These are phyloP conservation scores for Pleodorina starrii DNA, from an alignment of 139 green algal species.

Conservation along the genomic window DNA sequence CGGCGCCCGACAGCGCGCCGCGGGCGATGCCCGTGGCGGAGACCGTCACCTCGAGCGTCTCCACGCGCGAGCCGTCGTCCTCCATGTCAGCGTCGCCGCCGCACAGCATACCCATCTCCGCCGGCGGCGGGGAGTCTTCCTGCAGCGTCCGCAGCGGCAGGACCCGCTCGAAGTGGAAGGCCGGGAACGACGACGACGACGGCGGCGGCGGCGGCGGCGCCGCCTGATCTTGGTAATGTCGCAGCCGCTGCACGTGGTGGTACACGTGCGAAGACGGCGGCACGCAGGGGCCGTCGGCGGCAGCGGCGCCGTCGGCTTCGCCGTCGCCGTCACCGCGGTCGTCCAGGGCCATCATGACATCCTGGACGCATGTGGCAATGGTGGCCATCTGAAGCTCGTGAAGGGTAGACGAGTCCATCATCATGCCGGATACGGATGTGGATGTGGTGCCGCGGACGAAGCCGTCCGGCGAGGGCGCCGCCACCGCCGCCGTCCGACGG, in stretches of 20 bases:
- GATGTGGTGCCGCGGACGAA: too few relatives aligned
- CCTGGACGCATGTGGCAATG: neutral
- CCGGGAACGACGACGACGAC: too few relatives aligned
- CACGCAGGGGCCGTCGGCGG: too few relatives aligned
- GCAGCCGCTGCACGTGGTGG: too few relatives aligned
- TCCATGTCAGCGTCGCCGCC: neutral
- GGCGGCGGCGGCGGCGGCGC: neutral
- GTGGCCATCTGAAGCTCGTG: neutral
- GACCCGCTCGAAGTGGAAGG: neutral
- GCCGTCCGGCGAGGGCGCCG: too few relatives aligned
- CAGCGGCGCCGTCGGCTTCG: neutral
- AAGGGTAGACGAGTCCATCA: too few relatives aligned
- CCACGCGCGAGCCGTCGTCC: neutral
- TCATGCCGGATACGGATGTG: too few relatives aligned
- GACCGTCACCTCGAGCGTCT: conserved; percentile 29
- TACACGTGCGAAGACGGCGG: too few relatives aligned
- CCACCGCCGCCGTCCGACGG: too few relatives aligned
- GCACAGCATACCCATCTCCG: neutral
- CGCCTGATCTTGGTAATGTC: neutral
- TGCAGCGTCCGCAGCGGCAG: neutral
- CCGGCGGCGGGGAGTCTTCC: neutral
- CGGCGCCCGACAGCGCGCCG: neutral
- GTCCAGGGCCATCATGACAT: neutral
- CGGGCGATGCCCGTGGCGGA: neutral
- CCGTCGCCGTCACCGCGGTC: neutral